Evolutionary conservation across 495 filamentous ascomycete species (phyloP).

Genomic region (Immersiella caudata): DNA sequence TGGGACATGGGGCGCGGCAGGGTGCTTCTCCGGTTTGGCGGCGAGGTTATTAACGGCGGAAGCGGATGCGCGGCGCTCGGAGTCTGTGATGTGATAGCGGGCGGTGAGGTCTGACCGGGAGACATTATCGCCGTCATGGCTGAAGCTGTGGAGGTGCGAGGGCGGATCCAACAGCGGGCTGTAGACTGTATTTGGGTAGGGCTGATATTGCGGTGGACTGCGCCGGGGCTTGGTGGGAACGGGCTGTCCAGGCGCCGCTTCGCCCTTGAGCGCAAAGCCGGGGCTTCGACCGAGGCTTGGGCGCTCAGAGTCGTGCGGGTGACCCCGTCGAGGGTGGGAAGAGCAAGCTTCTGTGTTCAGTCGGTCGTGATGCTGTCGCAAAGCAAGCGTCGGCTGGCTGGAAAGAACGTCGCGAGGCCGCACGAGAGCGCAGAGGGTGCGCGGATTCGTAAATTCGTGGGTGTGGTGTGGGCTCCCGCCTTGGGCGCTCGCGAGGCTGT

Average conservation of each 20-base stretch:
- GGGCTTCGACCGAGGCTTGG: conserved; percentile 1
- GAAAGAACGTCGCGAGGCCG: not conserved
- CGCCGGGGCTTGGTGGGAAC: conserved; percentile 6
- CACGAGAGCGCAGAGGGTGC: not conserved
- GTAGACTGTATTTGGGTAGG: conserved; percentile 1
- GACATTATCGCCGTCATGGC: conserved; percentile 63
- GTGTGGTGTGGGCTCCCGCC: not conserved
- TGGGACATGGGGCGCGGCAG: conserved; percentile 69
- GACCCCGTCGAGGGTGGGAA: not conserved
- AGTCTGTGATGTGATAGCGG: conserved; percentile 38
- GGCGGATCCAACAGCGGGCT: not conserved
- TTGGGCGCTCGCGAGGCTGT: conserved; percentile 14
- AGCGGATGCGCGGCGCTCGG: conserved; percentile 56
- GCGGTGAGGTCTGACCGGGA: conserved; percentile 53
- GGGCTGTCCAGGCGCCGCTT: conserved; percentile 19
- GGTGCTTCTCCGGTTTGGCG: conserved; percentile 57
- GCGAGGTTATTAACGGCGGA: conserved; percentile 65
- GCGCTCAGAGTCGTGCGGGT: conserved; percentile 11
- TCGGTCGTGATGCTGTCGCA: not conserved
- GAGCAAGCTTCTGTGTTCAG: not conserved
- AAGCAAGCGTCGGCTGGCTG: not conserved
- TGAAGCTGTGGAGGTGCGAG: not conserved
- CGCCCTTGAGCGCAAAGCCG: conserved; percentile 16
- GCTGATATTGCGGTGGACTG: conserved; percentile 4
- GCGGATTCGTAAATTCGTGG: not conserved